phyloP scores from a whole-genome alignment of 2,329 filamentous ascomycete species.

The Cercospora sp. region DNA sequence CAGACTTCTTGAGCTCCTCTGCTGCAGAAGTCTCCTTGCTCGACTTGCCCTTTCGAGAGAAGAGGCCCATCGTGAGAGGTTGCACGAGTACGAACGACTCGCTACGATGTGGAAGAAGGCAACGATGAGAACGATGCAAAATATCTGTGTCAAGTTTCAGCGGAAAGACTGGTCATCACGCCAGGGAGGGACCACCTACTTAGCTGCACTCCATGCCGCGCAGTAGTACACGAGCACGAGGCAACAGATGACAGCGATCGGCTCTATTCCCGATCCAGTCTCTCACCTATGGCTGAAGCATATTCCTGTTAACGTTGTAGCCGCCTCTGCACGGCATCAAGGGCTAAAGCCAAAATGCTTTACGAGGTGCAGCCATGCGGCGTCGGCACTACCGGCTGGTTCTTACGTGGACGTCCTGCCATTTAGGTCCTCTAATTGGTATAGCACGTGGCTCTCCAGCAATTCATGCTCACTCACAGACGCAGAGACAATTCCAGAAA shows the following conservation, averaged over 20 bases:
- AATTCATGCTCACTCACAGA: neutral
- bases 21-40: constrained; percentile 42
- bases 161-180: neutral
- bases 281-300: constrained; percentile 10
- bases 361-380: constrained; percentile 6
- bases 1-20: constrained; percentile 56
- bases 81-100: neutral
- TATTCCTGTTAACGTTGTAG: constrained; percentile 13
- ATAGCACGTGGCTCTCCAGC: neutral
- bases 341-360: constrained; percentile 12
- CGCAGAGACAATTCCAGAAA: neutral
- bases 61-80: constrained; percentile 52
- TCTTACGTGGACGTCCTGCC: neutral
- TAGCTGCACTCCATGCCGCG: neutral
- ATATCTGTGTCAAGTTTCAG: neutral
- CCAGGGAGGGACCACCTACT: neutral
- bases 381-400: neutral
- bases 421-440: neutral
- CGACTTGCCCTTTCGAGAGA: constrained; percentile 51
- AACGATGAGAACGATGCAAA: neutral
- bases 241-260: constrained; percentile 8
- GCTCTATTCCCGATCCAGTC: constrained; percentile 9
- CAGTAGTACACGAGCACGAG: neutral
- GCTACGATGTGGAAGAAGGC: neutral
- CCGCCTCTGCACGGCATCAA: constrained; percentile 15